Conservation (phyloP, 306 rosid genomes). For the Morella rubra region DNA sequence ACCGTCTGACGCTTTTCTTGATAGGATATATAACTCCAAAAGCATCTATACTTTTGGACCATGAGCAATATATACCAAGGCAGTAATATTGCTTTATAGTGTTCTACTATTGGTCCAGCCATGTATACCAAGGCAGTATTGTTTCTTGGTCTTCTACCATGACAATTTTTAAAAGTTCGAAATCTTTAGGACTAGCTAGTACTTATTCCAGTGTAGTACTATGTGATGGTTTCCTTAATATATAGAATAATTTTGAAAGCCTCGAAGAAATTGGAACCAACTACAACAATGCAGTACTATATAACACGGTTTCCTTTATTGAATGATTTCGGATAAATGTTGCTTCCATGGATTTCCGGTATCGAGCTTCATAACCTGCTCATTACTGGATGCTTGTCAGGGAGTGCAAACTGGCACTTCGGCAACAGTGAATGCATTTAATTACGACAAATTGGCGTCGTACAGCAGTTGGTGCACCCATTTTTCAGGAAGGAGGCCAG, state of each 20-base stretch:
- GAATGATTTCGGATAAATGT: slow-evolving; percentile 27
- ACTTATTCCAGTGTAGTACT: slow-evolving; percentile 2
- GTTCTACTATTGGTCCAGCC: background rate
- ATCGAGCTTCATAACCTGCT: slow-evolving; percentile 48
- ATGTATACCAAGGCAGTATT: background rate
- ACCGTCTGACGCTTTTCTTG: slow-evolving; percentile 14
- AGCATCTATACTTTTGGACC: slow-evolving; percentile 5
- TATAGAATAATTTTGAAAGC: slow-evolving; percentile 17
- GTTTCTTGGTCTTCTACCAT: slow-evolving; percentile 13
- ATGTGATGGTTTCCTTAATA: slow-evolving; percentile 23
- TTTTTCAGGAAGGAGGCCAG: slow-evolving; percentile 17
- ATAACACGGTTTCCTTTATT: slow-evolving; percentile 13
- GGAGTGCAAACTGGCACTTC: slow-evolving; percentile 18
- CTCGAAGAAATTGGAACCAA: slow-evolving; percentile 22
- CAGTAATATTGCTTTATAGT: background rate
- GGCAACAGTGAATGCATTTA: slow-evolving; percentile 4
- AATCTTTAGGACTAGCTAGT: slow-evolving; percentile 4
- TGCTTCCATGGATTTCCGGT: slow-evolving; percentile 50
- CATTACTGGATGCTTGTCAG: slow-evolving; percentile 37
- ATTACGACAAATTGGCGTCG: slow-evolving; percentile 3
- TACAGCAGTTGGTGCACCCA: slow-evolving; percentile 20
- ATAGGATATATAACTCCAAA: slow-evolving; percentile 15
- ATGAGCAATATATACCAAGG: background rate
- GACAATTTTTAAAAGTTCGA: slow-evolving; percentile 22
- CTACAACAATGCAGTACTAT: slow-evolving; percentile 1